phyloP scores from a whole-genome alignment of 2,329 filamentous ascomycete genomes.

The Fusarium ramigenum region DNA sequence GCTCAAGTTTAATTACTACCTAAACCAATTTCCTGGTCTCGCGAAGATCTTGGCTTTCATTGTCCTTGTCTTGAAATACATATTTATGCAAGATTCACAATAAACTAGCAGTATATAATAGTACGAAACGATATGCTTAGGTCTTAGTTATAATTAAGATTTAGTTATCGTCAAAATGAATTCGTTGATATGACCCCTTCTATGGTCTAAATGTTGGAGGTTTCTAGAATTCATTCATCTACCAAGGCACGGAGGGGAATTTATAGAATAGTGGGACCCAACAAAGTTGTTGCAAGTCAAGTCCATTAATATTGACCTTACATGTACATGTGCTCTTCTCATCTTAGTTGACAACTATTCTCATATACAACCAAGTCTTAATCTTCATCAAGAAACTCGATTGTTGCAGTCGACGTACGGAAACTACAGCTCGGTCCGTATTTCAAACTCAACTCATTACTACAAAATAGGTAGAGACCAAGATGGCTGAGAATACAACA shows the following conservation, averaged over 20 bases:
- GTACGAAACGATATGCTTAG: background rate
- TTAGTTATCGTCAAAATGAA: background rate
- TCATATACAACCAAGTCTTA: background rate
- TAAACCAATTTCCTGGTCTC: background rate
- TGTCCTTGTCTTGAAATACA: conserved; percentile 9
- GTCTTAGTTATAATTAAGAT: too few relatives aligned
- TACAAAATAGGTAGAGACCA: background rate
- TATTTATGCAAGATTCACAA: background rate
- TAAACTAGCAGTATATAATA: background rate
- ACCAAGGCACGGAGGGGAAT: background rate
- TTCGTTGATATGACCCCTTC: background rate
- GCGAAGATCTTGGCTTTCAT: background rate
- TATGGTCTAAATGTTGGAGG: background rate
- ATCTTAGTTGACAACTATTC: background rate
- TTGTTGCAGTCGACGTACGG: background rate
- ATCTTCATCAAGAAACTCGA: background rate
- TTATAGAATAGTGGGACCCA: conserved; percentile 32
- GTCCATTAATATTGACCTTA: background rate
- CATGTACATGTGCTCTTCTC: background rate
- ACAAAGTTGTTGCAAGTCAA: background rate
- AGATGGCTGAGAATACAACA: conserved; percentile 9
- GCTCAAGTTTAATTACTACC: background rate
- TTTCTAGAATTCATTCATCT: conserved; percentile 30
- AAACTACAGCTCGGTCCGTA: background rate
- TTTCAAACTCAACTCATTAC: background rate